These are phyloP conservation scores for Paramecium caudatum DNA, from an alignment of 73 alveolate species.

Conservation along the genomic window DNA sequence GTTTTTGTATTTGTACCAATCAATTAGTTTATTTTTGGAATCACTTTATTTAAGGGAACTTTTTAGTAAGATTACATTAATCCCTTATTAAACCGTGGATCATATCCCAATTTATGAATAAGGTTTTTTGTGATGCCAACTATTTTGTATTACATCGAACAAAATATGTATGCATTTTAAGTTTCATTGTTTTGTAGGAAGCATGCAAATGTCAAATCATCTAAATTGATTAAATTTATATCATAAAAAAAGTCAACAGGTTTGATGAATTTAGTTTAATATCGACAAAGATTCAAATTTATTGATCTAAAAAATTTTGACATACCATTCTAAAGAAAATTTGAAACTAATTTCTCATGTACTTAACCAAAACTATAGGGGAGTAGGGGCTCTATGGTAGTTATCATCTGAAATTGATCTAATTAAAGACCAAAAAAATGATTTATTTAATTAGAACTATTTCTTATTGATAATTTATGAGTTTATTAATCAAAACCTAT, in stretches of 20 bases:
- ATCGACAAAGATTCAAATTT: constrained; percentile 14
- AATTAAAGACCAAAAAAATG: not conserved
- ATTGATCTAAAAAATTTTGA: constrained; percentile 58
- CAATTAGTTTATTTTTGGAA: not conserved
- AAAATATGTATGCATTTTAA: not conserved
- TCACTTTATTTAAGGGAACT: not conserved
- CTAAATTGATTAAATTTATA: constrained; percentile 41
- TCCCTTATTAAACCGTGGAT: not conserved
- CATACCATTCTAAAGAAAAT: constrained; percentile 3
- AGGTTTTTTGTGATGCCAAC: constrained; percentile 9
- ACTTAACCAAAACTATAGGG: constrained; percentile 1
- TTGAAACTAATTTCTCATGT: constrained; percentile 9
- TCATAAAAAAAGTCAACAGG: constrained; percentile 47
- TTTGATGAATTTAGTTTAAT: not conserved
- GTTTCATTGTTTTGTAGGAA: not conserved
- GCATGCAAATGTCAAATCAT: not conserved
- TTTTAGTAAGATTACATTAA: not conserved
- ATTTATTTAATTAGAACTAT: constrained; percentile 5
- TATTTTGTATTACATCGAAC: not conserved
- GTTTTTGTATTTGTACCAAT: too few relatives aligned
- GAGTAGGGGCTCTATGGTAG: not conserved
- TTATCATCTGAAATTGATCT: not conserved
- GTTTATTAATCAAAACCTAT: not conserved
- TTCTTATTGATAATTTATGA: not conserved
- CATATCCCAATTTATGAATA: constrained; percentile 5